Base-by-base conservation (phyloP, 345 rosid species). In the Salix brachista region DNA sequence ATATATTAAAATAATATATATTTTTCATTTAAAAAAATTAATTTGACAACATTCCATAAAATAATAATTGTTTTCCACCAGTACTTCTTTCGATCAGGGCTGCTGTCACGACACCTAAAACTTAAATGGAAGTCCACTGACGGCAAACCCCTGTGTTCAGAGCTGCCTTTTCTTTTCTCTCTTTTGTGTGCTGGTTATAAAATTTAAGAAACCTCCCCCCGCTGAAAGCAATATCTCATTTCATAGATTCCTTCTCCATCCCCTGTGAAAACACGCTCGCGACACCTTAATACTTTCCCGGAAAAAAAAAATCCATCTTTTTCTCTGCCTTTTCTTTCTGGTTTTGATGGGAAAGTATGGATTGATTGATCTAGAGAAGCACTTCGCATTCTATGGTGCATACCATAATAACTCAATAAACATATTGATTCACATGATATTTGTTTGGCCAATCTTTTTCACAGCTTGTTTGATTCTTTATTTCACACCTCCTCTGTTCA, bases 341-440 rank as follows among this genome's bases (percentile, higher is more conserved):
- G 46, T 0, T 56, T 9, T 23, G 61, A 90, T 90, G 93, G 88
- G 78, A 56, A 83, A 77, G 30, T 67, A 56, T 52, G 83, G 86
- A 30, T 69, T 87, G 69, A 70, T 90, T 80, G 90, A 90, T 84
- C 92, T 92, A 2, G 98, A 91, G 84, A 92, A 84, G 69, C 94
- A 91, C 73, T 93, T 91, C 78, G 94, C 99, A 28, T 93, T 86
- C 91, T 96, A 96, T 56, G 99, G 99, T 2, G 97, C 96, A 11
- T 96, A 96, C 56, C 98, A 96, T 82, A 87, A 87, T 74, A 96
- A 93, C 83, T 88, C 89, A 2, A 76, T 88, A 32, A 96, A 93
- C 83, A 41, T 90, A 42, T 26, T 69, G 62, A 77, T 90, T 25
- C 94, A 90, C 77, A 84, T 83, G 84, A 26, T 90, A 25, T 85